Percentiles rank a stretch among this genome's conserved stretches.
phyloP scores from a whole-genome alignment of 2,329 filamentous ascomycete species.

The Calonectria hawksworthii region DNA sequence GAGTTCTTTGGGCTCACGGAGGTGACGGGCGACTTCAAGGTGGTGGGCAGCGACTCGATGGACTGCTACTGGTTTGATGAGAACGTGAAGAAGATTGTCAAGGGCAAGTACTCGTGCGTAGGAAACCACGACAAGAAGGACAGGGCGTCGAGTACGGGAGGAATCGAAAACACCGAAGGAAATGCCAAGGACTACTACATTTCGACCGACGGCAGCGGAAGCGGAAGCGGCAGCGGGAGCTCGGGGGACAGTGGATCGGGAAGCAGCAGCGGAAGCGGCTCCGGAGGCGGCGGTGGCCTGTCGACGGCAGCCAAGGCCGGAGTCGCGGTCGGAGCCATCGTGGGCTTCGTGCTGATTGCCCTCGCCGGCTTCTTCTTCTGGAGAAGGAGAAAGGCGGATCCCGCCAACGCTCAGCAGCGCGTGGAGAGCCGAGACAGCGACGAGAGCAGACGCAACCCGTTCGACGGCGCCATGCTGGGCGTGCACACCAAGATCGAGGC shows the following conservation, averaged over 20 bases:
- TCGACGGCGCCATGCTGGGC: slow-evolving; percentile 40
- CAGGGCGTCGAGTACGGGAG: slow-evolving; percentile 44
- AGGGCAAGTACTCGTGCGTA: slow-evolving; percentile 42
- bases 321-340: slow-evolving; percentile 38
- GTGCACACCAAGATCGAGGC: slow-evolving; percentile 47
- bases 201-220: slow-evolving; percentile 13
- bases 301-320: slow-evolving; percentile 43
- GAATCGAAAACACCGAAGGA: slow-evolving; percentile 45
- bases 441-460: slow-evolving; percentile 31
- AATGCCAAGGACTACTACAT: slow-evolving; percentile 44
- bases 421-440: slow-evolving; percentile 39
- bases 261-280: not conserved
- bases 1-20: slow-evolving; percentile 45
- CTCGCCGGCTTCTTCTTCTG: slow-evolving; percentile 37
- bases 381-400: slow-evolving; percentile 20
- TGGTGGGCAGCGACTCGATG: slow-evolving; percentile 43
- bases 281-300: slow-evolving; percentile 36
- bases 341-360: slow-evolving; percentile 25
- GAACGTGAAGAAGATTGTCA: slow-evolving; percentile 44
- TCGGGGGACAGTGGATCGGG: not conserved
- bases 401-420: slow-evolving; percentile 9
- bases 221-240: not conserved
- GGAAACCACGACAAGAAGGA: slow-evolving; percentile 45
- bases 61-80: slow-evolving; percentile 49
- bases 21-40: slow-evolving; percentile 46